phyloP scores from a whole-genome alignment of 2,329 filamentous ascomycete genomes.

The Talaromyces sp. region DNA sequence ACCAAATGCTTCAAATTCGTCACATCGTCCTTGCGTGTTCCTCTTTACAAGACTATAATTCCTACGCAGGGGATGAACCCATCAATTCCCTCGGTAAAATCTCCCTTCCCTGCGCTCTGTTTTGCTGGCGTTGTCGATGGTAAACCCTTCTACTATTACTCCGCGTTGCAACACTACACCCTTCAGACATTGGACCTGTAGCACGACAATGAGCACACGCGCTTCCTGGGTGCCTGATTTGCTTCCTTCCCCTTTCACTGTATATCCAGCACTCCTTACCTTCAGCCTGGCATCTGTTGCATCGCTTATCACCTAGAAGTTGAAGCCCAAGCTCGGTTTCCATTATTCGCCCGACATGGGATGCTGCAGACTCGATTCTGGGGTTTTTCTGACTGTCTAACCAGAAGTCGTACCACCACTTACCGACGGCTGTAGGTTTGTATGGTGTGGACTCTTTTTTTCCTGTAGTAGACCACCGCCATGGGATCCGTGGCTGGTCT shows the following conservation, averaged over 20 bases:
- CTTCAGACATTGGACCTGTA: not conserved
- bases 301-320: not conserved
- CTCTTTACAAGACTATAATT: not conserved
- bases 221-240: constrained; percentile 3
- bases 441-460: not conserved
- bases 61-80: no score
- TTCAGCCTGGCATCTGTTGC: not conserved
- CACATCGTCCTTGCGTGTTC: not conserved
- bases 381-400: not conserved
- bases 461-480: not conserved
- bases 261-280: constrained; percentile 5
- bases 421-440: not conserved
- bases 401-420: not conserved
- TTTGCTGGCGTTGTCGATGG: not conserved
- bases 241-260: not conserved
- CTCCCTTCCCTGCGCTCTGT: not conserved
- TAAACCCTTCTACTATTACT: not conserved
- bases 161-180: not conserved
- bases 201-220: constrained; percentile 6
- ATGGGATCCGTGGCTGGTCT: not conserved
- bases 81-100: not conserved
- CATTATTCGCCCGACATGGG: constrained; percentile 6
- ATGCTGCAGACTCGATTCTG: not conserved
- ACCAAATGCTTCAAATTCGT: not conserved
- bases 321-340: constrained; percentile 6